These are phyloP conservation scores for Aureobasidium lini DNA, from an alignment of 2,329 filamentous ascomycete species.

Conservation along the genomic window DNA sequence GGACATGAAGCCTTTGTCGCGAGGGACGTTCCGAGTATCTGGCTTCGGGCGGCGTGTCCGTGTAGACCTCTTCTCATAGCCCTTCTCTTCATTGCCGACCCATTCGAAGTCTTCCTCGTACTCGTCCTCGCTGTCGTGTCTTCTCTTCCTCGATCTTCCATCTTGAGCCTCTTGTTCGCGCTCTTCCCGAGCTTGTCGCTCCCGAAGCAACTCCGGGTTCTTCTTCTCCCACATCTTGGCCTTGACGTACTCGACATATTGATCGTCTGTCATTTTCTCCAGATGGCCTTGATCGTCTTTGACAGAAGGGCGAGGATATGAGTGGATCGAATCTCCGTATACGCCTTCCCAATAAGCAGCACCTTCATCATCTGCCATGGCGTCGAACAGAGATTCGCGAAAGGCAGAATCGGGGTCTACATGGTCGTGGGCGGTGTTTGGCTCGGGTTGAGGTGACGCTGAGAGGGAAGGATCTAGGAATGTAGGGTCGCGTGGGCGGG, in stretches of 20 bases:
- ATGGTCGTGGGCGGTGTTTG: conserved; percentile 9
- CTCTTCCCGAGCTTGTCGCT: conserved; percentile 56
- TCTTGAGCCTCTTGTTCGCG: conserved; percentile 39
- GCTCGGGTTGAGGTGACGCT: not conserved
- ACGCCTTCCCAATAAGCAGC: conserved; percentile 91
- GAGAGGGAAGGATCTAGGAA: conserved; percentile 14
- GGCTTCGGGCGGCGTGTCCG: conserved; percentile 45
- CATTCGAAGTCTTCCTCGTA: conserved; percentile 22
- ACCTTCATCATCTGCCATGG: conserved; percentile 92
- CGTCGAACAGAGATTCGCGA: conserved; percentile 90
- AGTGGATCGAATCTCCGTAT: conserved; percentile 92
- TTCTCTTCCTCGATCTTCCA: conserved; percentile 28
- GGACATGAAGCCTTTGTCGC: conserved; percentile 13
- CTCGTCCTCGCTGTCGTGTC: conserved; percentile 28
- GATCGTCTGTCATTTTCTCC: conserved; percentile 84
- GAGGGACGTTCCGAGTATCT: not conserved
- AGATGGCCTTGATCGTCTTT: conserved; percentile 50
- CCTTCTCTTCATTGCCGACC: conserved; percentile 34
- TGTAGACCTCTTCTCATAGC: conserved; percentile 53
- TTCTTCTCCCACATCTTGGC: conserved; percentile 94
- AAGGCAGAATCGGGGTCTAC: conserved; percentile 71
- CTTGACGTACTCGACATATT: conserved; percentile 81
- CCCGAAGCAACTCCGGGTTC: conserved; percentile 73
- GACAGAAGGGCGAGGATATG: conserved; percentile 62
- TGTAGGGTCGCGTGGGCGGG: not conserved